Conservation (phyloP, 371 early-diverging fungal species). For the Apophysomyces variabilis region DNA sequence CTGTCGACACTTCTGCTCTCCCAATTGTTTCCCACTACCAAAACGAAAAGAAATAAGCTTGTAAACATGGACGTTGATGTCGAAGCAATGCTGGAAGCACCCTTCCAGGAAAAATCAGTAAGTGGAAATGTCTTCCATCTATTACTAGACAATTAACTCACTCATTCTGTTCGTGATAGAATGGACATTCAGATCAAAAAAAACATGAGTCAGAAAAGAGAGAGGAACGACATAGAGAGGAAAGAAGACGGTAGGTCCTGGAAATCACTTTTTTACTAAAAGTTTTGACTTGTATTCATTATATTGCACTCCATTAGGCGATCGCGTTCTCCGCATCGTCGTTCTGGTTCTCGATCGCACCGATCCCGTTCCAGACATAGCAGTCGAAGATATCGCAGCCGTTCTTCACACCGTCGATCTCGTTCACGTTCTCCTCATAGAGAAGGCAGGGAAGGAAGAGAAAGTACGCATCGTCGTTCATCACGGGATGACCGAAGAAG, state of each 20-base stretch:
- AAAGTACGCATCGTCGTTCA: slow-evolving; percentile 29
- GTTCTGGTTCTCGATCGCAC: slow-evolving; percentile 50
- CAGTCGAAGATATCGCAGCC: slow-evolving; percentile 47
- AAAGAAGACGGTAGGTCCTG: slow-evolving; percentile 22
- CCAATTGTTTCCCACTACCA: neutral
- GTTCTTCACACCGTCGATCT: slow-evolving; percentile 34
- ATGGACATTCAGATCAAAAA: slow-evolving; percentile 15
- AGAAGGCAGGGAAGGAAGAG: slow-evolving; percentile 33
- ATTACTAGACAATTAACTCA: too few relatives aligned
- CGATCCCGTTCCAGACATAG: slow-evolving; percentile 55
- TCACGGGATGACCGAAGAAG: slow-evolving; percentile 35
- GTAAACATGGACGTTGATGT: slow-evolving; percentile 61
- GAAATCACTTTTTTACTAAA: neutral
- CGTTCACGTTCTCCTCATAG: slow-evolving; percentile 46
- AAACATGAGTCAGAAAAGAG: slow-evolving; percentile 9
- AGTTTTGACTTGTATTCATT: neutral
- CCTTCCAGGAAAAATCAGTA: slow-evolving; percentile 71
- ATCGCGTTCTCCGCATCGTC: slow-evolving; percentile 46
- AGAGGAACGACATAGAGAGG: slow-evolving; percentile 25
- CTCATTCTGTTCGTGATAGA: slow-evolving; percentile 11
- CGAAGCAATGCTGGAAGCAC: slow-evolving; percentile 88
- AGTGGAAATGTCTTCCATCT: neutral
- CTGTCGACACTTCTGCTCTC: neutral
- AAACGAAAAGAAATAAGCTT: neutral
- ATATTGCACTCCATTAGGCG: neutral